These are phyloP conservation scores for Corylus avellana DNA, from an alignment of 306 rosid species.

Conservation along the genomic window DNA sequence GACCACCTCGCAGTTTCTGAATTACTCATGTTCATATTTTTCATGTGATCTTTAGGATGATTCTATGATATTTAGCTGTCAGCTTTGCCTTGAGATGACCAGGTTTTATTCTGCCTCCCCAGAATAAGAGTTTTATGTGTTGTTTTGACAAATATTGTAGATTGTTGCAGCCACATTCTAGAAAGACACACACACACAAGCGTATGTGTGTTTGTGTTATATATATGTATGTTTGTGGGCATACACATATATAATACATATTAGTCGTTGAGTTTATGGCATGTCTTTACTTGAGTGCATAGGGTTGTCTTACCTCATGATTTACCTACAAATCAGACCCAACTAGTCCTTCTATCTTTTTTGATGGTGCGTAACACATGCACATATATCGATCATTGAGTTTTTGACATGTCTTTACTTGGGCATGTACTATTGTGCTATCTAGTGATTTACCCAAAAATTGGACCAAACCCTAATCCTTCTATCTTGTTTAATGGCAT, in stretches of 20 bases:
- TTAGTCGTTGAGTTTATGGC: background rate
- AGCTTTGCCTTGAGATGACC: background rate
- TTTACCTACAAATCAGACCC: background rate
- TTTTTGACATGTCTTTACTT: background rate
- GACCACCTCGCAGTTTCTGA: slow-evolving; percentile 11
- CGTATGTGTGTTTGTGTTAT: too few species aligned
- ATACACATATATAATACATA: background rate
- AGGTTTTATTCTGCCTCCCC: background rate
- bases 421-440: background rate
- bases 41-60: background rate
- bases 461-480: background rate
- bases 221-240: background rate
- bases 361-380: background rate
- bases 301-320: background rate
- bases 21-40: background rate
- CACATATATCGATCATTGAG: background rate
- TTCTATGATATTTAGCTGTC: background rate
- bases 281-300: background rate
- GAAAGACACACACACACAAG: too few species aligned
- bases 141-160: background rate
- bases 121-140: background rate
- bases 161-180: background rate
- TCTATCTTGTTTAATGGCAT: background rate
- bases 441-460: background rate
- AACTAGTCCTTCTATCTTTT: background rate